Evolutionary conservation across 1,284 basidiomycete species (phyloP), one percentile per base, ranked within the genome.

Genomic region (Malassezia arunalokei): DNA sequence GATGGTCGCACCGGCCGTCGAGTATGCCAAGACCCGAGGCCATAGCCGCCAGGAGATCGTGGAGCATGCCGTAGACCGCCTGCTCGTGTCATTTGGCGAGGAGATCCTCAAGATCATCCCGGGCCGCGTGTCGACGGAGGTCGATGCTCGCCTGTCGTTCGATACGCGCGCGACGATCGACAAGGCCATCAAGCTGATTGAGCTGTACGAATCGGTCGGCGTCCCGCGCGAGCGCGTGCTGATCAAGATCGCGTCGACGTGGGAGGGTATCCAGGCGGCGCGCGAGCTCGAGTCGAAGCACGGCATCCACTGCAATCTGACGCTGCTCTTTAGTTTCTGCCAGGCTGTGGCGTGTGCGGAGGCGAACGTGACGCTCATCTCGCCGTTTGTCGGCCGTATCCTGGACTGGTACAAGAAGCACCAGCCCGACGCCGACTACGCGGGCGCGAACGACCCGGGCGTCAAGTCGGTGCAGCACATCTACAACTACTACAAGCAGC

Each of bases 291-390:
- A 99, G 80, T 76, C 43, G 40, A 57, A 81, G 63, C 84, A 95
- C 73, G 82, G 81, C 67, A 96, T 99, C 76, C 91, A 95, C 74
- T 95, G 90, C 81, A 98, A 99, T 80, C 81, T 99, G 63, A 99
- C 94, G 47, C 84, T 98, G 60, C 83, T 98, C 64, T 99, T 99
- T 78, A 91, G 94, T 65, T 96, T 99, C 77, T 84, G 79, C 51
- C 92, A 98, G 78, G 92, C 94, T 56, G 92, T 99, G 69, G 94
- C 94, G 45, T 95, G 90, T 75, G 92, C 92, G 62, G 94, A 98
- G 79, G 92, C 94, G 56, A 83, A 83, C 62, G 91, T 96, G 61
- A 98, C 94, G 65, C 82, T 99, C 75, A 96, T 98, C 78, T 96
- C 91, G 57, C 94, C 92, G 54, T 98, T 99, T 78, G 94, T 99